These are phyloP conservation scores for Endotrypanum monterogeii DNA, from an alignment of 208 protist genomes.

Conservation along the genomic window DNA sequence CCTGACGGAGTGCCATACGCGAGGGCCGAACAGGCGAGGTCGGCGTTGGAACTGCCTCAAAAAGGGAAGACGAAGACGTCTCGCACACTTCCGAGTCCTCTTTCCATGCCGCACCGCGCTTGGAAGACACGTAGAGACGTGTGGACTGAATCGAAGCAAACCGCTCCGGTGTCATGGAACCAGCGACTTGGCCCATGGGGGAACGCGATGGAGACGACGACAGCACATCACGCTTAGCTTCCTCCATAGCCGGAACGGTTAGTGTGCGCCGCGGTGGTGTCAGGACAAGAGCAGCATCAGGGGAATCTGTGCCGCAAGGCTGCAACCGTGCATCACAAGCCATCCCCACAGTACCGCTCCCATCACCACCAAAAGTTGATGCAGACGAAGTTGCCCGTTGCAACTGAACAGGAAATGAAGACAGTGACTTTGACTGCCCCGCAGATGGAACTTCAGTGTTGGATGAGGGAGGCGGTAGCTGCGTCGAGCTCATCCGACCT, in stretches of 20 bases:
- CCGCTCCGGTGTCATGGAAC: conserved; percentile 13
- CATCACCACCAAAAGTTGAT: not conserved
- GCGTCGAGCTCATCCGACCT: conserved; percentile 15
- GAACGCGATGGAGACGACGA: conserved; percentile 17
- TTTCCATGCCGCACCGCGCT: conserved; percentile 27
- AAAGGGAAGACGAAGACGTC: conserved; percentile 9
- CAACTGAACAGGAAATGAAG: conserved; percentile 11
- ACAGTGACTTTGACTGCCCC: not conserved
- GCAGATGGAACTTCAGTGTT: not conserved
- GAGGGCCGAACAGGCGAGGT: not conserved
- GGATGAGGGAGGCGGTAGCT: conserved; percentile 3
- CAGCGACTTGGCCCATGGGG: not conserved
- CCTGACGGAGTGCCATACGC: not conserved
- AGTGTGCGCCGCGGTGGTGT: not conserved
- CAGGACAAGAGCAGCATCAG: not conserved
- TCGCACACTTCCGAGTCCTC: not conserved
- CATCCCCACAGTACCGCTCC: not conserved
- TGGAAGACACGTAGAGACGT: conserved; percentile 40
- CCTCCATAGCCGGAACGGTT: not conserved
- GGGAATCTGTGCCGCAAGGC: not conserved
- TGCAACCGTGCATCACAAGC: not conserved
- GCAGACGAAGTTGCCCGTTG: not conserved
- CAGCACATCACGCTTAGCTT: conserved; percentile 22
- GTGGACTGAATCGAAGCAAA: conserved; percentile 21
- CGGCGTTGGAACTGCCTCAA: not conserved